Evolutionary conservation across 805 yeast species (phyloP).

Genomic region (Lachancea lanzarotensis): DNA sequence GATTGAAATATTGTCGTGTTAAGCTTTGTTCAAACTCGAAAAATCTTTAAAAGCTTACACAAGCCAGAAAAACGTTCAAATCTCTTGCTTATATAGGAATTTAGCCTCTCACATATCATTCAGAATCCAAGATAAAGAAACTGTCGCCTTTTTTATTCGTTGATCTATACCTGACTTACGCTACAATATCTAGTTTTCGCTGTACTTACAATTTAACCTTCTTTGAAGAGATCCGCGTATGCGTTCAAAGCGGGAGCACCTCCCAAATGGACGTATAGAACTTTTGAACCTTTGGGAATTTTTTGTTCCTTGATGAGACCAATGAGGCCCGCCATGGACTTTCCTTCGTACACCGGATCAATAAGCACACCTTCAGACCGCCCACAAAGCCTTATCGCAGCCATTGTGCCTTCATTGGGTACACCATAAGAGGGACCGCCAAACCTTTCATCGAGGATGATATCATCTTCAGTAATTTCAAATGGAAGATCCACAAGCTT

Average conservation of each 20-base stretch:
- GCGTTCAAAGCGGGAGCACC: constrained; percentile 29
- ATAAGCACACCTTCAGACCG: constrained; percentile 33
- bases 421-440: constrained; percentile 33
- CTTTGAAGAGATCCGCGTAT: constrained; percentile 8
- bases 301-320: constrained; percentile 23
- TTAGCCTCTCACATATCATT: no score
- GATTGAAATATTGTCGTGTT: no score
- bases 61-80: no score
- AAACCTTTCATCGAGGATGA: constrained; percentile 29
- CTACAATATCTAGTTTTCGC: constrained; percentile 2
- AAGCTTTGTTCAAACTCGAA: no score
- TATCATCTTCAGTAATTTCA: constrained; percentile 22
- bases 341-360: constrained; percentile 36
- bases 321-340: constrained; percentile 33
- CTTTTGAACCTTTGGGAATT: constrained; percentile 27
- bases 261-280: constrained; percentile 30
- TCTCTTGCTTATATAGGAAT: no score
- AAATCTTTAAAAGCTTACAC: no score
- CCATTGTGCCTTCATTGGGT: constrained; percentile 34
- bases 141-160: no score
- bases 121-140: no score
- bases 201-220: constrained; percentile 1
- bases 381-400: constrained; percentile 34
- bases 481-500: constrained; percentile 28
- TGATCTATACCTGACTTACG: no score